Conservation (phyloP, 208 protist species). For the Leishmania guyanensis region DNA sequence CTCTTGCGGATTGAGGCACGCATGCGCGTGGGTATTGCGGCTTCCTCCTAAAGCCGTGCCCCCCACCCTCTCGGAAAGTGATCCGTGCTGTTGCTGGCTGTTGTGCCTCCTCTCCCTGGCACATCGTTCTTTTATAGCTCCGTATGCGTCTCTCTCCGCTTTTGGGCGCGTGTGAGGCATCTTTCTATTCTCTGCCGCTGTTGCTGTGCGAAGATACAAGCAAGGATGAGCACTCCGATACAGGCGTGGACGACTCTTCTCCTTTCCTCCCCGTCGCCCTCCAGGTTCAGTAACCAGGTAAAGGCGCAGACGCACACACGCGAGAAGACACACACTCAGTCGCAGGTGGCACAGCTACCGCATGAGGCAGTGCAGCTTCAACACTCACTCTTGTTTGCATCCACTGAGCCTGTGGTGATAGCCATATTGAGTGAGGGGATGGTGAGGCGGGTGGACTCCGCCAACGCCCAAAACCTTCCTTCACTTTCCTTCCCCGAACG, state of each 20-base stretch:
- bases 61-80: background rate
- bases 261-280: background rate
- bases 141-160: background rate
- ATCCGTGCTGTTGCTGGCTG: background rate
- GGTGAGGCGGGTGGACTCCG: background rate
- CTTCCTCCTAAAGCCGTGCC: background rate
- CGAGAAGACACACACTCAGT: background rate
- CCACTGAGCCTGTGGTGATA: background rate
- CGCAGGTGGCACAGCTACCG: background rate
- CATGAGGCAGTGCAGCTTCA: background rate
- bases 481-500: background rate
- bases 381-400: background rate
- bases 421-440: background rate
- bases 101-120: background rate
- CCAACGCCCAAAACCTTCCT: background rate
- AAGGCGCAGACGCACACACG: background rate
- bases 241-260: background rate
- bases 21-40: background rate
- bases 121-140: background rate
- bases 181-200: no score
- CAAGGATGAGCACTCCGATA: background rate
- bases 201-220: background rate
- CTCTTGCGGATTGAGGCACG: background rate
- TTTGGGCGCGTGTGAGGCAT: background rate
- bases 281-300: background rate